phyloP scores from a whole-genome alignment of 2,329 filamentous ascomycete species.

The Lecanoromycetidae sp. region DNA sequence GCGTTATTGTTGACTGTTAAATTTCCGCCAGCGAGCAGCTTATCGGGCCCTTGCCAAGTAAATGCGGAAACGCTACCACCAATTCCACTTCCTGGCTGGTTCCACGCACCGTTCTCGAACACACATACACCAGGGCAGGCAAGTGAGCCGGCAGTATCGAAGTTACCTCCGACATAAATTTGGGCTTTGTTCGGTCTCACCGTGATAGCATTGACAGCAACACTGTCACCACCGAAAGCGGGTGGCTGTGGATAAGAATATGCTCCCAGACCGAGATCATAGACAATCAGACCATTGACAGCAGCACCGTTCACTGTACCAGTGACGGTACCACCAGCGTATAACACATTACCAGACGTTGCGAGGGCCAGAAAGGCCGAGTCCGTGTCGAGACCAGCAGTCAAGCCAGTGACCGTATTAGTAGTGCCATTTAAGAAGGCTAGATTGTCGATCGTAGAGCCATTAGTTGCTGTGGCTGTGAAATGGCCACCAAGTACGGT shows the following conservation, averaged over 20 bases:
- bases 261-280: slow-evolving; percentile 55
- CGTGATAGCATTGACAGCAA: slow-evolving; percentile 64
- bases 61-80: slow-evolving; percentile 59
- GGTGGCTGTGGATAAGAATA: slow-evolving; percentile 61
- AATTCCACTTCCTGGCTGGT: slow-evolving; percentile 59
- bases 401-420: slow-evolving; percentile 57
- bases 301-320: slow-evolving; percentile 52
- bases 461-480: slow-evolving; percentile 54
- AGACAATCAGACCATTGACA: slow-evolving; percentile 66
- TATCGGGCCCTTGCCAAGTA: slow-evolving; percentile 61
- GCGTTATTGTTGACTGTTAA: slow-evolving; percentile 54
- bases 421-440: slow-evolving; percentile 67
- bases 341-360: slow-evolving; percentile 56
- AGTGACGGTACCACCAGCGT: slow-evolving; percentile 67
- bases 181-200: slow-evolving; percentile 57
- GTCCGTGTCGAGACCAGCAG: slow-evolving; percentile 51
- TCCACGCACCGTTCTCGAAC: slow-evolving; percentile 71
- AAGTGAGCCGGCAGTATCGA: slow-evolving; percentile 69
- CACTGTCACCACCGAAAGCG: slow-evolving; percentile 55
- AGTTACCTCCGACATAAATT: slow-evolving; percentile 77
- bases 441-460: slow-evolving; percentile 64
- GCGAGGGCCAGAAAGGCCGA: slow-evolving; percentile 67
- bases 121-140: slow-evolving; percentile 72
- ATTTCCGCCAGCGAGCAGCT: slow-evolving; percentile 66
- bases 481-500: slow-evolving; percentile 88